phyloP scores from a whole-genome alignment of 768 basidiomycete genomes.

The Boletus barrowsii region DNA sequence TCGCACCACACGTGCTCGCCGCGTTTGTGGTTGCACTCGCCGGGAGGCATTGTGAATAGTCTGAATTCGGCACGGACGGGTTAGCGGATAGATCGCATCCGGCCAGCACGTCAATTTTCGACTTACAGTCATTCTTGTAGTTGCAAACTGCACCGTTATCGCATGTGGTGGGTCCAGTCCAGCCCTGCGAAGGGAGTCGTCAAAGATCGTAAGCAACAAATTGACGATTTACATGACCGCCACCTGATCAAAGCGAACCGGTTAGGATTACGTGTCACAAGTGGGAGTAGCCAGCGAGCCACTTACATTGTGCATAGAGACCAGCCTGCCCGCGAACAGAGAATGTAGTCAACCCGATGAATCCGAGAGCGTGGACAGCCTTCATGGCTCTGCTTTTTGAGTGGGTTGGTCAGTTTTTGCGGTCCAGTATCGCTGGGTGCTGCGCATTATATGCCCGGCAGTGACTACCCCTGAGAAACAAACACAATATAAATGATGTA shows the following conservation, averaged over 20 bases:
- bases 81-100: not conserved
- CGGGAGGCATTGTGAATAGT: slow-evolving; percentile 10
- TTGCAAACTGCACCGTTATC: slow-evolving; percentile 6
- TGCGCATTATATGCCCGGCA: slow-evolving; percentile 2
- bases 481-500: not conserved
- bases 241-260: slow-evolving; percentile 5
- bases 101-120: not conserved
- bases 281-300: not conserved
- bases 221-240: not conserved
- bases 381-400: slow-evolving; percentile 1
- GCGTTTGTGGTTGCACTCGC: not conserved
- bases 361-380: not conserved
- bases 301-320: slow-evolving; percentile 13
- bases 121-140: slow-evolving; percentile 5
- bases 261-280: not conserved
- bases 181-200: not conserved
- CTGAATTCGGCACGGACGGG: not conserved
- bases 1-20: not conserved
- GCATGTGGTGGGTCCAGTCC: slow-evolving; percentile 9
- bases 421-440: not conserved
- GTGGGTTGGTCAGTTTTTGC: not conserved
- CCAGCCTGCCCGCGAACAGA: slow-evolving; percentile 6
- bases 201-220: not conserved
- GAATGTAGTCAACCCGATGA: not conserved
- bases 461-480: not conserved